phyloP scores from a whole-genome alignment of 345 rosid species.

The Eucalyptus fibrosa region DNA sequence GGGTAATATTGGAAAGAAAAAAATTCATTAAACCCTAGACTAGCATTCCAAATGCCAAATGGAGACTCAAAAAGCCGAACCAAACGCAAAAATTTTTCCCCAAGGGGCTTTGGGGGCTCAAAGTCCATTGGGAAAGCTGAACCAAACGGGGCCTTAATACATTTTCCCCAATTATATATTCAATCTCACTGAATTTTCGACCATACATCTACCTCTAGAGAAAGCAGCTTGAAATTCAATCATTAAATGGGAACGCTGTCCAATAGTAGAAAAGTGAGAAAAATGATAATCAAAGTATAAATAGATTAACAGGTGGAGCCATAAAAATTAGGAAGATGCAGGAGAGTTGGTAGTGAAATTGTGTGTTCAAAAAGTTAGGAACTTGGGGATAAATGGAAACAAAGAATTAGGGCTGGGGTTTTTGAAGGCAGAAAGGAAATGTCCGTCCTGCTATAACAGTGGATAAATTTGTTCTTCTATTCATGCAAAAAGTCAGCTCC shows the following conservation, averaged over 20 bases:
- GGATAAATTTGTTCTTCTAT: not conserved
- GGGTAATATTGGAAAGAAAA: no score
- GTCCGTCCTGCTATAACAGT: not conserved
- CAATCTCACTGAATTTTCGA: not conserved
- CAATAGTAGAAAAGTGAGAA: not conserved
- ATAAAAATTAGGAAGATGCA: not conserved
- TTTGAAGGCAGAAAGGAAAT: not conserved
- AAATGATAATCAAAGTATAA: not conserved
- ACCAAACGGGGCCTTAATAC: no score
- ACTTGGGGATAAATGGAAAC: not conserved
- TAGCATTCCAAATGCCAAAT: no score
- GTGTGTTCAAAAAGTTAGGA: not conserved
- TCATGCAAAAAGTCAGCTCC: not conserved
- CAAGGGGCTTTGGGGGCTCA: no score
- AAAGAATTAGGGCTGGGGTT: not conserved
- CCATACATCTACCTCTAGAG: not conserved
- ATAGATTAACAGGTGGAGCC: not conserved
- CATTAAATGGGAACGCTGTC: not conserved
- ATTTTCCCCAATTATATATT: not conserved
- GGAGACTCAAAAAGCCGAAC: no score
- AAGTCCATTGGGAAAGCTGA: no score
- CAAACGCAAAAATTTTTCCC: no score
- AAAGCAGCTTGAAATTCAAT: not conserved
- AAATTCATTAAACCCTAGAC: no score
- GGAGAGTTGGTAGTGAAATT: not conserved